Evolutionary conservation across 768 basidiomycete genomes (phyloP), one percentile per base, ranked within the genome.

Genomic region (Amanita phalloides): DNA sequence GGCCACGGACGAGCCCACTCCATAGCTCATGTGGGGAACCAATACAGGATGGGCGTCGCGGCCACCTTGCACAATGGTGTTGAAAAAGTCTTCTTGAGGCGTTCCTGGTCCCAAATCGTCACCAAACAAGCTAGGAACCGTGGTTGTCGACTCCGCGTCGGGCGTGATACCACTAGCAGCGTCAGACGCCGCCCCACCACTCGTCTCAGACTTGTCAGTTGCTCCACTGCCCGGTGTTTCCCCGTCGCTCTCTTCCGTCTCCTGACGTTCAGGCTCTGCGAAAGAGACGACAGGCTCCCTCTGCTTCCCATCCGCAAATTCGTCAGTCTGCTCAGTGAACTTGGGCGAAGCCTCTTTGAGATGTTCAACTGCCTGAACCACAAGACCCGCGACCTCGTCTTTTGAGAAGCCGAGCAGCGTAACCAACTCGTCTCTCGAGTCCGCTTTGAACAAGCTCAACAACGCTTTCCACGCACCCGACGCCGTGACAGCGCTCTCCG

Each of bases 381-480:
- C 89, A 55, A 84, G 84, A 3, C 73, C 68, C 2, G 81, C 81
- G 14, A 96, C 79, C 56, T 94, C 90, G 8, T 76, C 78, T 66
- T 95, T 94, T 3, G 91, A 94, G 66, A 94, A 97, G 0, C 94
- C 95, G 11, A 99, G 76, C 1, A 97, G 68, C 2, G 84, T 85
- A 45, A 98, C 84, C 4, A 98, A 73, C 66, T 97, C 92, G 25
- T 94, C 89, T 49, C 91, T 73, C 7, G 91, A 92, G 63, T 94
- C 79, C 0, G 91, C 84, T 57, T 81, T 81, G 78, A 96, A 97
- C 23, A 98, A 71, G 57, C 86, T 89, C 46, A 83, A 65, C n/a
- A 97, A 66, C 0, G 92, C 90, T 62, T 85, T 92, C 93, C 93
- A 96, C 6, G 81, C 78, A 11, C 78, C 82, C 43, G 73, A 68